Evolutionary conservation across 2,329 filamentous ascomycete species (phyloP), one percentile per base, ranked within the genome.

Genomic region (Penicillium sp.): DNA sequence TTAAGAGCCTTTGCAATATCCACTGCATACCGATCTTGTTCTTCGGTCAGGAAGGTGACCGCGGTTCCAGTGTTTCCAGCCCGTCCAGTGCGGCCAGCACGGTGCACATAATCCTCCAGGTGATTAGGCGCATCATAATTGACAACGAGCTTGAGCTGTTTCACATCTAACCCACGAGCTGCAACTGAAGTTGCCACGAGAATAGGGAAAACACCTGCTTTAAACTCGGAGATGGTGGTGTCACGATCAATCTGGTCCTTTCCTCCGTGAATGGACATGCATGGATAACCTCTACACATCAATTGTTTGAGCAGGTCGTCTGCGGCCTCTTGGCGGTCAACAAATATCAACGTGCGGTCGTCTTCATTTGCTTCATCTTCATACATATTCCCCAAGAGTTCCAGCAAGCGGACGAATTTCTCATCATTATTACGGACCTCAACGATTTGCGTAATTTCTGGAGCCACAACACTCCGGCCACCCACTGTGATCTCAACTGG

Each of bases 61-160:
- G 94, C 94, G 36, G 91, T 96, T 59, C 94, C 94, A 19, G 86
- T 96, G 67, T 97, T 96, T 38, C 94, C 94, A 42, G 94, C 94
- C 69, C 94, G 88, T 10, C 94, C 94, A 7, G 94, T 97, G 65
- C 94, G 90, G 44, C 94, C 94, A 51, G 90, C 91, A 59, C 94
- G 88, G 72, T 97, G 94, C 38, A 97, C 93, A 67, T 97, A 97
- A 69, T 97, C 94, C 74, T 99, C 94, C 58, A 96, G 75, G 75
- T 97, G 92, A 66, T 96, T 96, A 0, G 92, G 93, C 0, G 88
- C 90, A 68, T 97, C 92, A 70, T 91, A 97, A 74, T 97, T 97
- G 75, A 99, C 87, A 8, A 99, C 94, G 30, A 97, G 82, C 73
- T 95, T 97, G 32, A 99, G 81, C 70, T 96, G 91, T 75, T 97